Percentiles rank a stretch among this genome's conserved stretches.
Conservation (phyloP, 352 stramenopile species). For the Phytophthora capsici region DNA sequence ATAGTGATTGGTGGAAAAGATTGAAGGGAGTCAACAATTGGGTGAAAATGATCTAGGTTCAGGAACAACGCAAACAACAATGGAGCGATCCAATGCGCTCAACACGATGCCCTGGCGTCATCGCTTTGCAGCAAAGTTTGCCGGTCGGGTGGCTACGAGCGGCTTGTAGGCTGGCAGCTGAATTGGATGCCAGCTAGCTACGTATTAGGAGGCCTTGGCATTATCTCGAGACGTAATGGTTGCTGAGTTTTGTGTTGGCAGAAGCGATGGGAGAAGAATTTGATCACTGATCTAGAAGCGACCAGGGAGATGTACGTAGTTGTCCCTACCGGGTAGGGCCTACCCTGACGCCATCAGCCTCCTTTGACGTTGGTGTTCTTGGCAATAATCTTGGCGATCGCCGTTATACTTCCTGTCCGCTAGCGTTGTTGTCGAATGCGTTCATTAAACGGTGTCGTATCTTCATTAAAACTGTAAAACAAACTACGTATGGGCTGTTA, state of each 20-base stretch:
- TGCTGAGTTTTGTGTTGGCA: neutral
- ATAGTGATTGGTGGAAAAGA: constrained; percentile 7
- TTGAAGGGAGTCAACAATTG: neutral
- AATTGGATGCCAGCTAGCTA: neutral
- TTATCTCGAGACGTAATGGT: no score
- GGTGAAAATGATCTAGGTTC: neutral
- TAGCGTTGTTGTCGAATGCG: no score
- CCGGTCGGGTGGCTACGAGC: neutral
- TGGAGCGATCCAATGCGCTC: neutral
- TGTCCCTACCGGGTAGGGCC: neutral
- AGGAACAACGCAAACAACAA: neutral
- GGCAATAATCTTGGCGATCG: no score
- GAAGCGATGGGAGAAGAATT: constrained; percentile 1
- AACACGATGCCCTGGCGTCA: constrained; percentile 7
- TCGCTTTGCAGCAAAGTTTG: constrained; percentile 7
- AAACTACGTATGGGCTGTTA: no score
- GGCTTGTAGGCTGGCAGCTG: neutral
- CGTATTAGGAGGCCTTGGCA: no score
- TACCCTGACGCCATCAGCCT: no score
- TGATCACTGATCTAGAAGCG: neutral
- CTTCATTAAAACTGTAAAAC: no score
- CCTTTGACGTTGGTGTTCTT: no score
- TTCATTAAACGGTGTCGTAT: no score
- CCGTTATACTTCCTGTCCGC: no score
- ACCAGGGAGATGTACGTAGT: constrained; percentile 1